Evolutionary conservation across 176 grass and related monocot genomes (phyloP).

Genomic region (Canna indica): DNA sequence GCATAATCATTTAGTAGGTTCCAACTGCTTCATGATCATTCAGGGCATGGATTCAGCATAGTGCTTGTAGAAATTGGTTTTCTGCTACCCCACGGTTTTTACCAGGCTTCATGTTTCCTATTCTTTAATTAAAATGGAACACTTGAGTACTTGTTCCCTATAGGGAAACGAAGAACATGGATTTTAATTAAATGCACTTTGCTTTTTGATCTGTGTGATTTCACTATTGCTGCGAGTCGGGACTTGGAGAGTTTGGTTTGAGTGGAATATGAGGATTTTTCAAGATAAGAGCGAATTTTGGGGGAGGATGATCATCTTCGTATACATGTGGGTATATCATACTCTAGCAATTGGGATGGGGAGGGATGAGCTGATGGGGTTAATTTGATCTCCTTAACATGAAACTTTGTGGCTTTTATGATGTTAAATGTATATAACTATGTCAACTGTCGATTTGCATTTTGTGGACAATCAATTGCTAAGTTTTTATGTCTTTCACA

Average conservation of each 20-base stretch:
- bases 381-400: neutral
- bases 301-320: too few relatives aligned
- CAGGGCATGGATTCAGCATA: neutral
- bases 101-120: neutral
- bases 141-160: neutral
- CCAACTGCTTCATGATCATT: neutral
- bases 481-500: neutral
- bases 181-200: too few relatives aligned
- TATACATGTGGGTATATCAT: too few relatives aligned
- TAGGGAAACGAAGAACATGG: neutral
- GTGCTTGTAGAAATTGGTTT: neutral
- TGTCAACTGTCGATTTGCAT: neutral
- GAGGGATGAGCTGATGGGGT: too few relatives aligned
- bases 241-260: too few relatives aligned
- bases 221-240: too few relatives aligned
- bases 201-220: too few relatives aligned
- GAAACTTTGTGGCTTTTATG: neutral
- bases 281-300: too few relatives aligned
- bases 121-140: neutral
- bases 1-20: neutral
- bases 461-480: too few relatives aligned
- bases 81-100: neutral
- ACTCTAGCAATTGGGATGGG: too few relatives aligned
- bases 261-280: too few relatives aligned
- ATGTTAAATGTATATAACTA: neutral